Evolutionary conservation across 2,329 filamentous ascomycete species (phyloP).

Genomic region (Cladosporium sp.): DNA sequence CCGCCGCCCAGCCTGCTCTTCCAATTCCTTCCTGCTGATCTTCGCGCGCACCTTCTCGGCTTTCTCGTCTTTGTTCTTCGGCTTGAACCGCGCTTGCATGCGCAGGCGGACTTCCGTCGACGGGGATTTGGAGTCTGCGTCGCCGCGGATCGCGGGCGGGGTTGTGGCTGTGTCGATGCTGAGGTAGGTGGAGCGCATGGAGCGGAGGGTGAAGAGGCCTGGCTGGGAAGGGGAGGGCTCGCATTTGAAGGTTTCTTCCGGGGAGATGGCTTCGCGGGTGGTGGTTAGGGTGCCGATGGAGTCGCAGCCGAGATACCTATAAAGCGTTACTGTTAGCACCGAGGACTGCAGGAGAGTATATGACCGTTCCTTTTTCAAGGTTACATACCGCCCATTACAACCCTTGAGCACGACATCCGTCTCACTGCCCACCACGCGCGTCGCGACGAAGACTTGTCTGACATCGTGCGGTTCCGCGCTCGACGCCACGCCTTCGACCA

Average conservation of each 20-base stretch:
- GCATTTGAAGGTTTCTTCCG: constrained; percentile 76
- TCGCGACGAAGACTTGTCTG: constrained; percentile 92
- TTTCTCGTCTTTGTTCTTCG: constrained; percentile 73
- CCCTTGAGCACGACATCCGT: constrained; percentile 78
- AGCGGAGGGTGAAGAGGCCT: constrained; percentile 33
- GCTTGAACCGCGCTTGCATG: constrained; percentile 96
- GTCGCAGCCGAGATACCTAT: constrained; percentile 81
- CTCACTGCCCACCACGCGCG: constrained; percentile 78
- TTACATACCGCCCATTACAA: constrained; percentile 69
- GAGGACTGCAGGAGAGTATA: too few species aligned
- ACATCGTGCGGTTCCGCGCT: constrained; percentile 95
- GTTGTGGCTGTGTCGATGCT: constrained; percentile 53
- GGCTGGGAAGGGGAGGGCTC: constrained; percentile 21
- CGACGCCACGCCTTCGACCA: constrained; percentile 77
- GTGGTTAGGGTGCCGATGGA: constrained; percentile 78
- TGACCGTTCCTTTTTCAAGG: too few species aligned
- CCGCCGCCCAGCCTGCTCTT: constrained; percentile 35
- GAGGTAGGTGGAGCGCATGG: constrained; percentile 68
- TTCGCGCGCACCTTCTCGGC: constrained; percentile 83
- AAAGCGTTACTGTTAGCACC: too few species aligned
- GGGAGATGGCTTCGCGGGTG: constrained; percentile 76
- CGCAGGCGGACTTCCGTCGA: constrained; percentile 76
- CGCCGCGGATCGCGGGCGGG: constrained; percentile 70
- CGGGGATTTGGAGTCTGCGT: constrained; percentile 59
- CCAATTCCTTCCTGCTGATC: constrained; percentile 74